A percentile compares a stretch with the other conserved stretches of the same genome.
Evolutionary conservation across 768 basidiomycete species (phyloP).

Genomic region (Leccinum pellstonianum): DNA sequence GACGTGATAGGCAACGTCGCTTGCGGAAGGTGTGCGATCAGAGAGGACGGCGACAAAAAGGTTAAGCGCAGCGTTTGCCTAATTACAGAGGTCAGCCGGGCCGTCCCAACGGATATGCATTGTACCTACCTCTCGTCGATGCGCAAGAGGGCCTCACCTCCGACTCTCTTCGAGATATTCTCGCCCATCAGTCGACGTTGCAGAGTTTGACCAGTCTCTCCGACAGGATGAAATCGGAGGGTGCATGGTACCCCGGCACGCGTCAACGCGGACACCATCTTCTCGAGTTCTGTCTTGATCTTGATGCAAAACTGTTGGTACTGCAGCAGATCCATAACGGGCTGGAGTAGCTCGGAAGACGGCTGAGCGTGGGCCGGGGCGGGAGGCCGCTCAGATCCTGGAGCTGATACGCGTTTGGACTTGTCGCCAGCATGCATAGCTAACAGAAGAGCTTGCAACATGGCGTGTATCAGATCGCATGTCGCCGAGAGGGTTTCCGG

Average conservation of each 20-base stretch:
- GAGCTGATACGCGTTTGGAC: constrained; percentile 35
- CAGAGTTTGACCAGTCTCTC: constrained; percentile 63
- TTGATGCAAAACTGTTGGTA: constrained; percentile 73
- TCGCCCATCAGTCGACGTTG: constrained; percentile 46
- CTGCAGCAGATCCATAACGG: constrained; percentile 76
- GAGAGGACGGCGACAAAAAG: constrained; percentile 68
- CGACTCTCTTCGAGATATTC: constrained; percentile 42
- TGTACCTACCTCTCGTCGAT: constrained; percentile 60
- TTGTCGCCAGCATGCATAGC: constrained; percentile 56
- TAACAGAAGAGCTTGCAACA: constrained; percentile 62
- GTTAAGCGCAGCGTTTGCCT: constrained; percentile 78
- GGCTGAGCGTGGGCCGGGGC: constrained; percentile 2
- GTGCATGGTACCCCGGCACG: constrained; percentile 54
- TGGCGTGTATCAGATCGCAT: constrained; percentile 69
- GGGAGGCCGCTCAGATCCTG: constrained; percentile 29
- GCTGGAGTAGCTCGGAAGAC: constrained; percentile 60
- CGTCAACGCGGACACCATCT: constrained; percentile 47
- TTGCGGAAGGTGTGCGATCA: constrained; percentile 79
- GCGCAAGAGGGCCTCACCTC: constrained; percentile 71
- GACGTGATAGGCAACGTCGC: constrained; percentile 73
- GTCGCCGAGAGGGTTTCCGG: constrained; percentile 31
- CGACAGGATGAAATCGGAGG: constrained; percentile 61
- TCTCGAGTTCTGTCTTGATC: constrained; percentile 56
- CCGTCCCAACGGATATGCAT: constrained; percentile 5
- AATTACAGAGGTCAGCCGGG: background rate